These are phyloP conservation scores for Helotiales sp. DNA, from an alignment of 2,329 filamentous ascomycete genomes.

Conservation along the genomic window DNA sequence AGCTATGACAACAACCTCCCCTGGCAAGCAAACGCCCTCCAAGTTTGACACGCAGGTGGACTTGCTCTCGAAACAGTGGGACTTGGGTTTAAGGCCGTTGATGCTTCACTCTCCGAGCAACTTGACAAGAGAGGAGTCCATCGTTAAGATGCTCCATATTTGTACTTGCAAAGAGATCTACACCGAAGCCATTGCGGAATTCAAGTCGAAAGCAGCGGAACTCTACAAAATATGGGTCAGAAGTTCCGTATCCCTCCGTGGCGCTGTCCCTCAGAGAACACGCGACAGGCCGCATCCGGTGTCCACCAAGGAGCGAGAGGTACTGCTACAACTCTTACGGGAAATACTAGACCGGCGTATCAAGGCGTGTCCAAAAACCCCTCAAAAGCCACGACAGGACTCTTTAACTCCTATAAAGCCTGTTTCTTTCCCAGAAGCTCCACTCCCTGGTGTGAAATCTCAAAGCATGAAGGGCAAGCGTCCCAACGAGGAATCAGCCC, in stretches of 20 bases:
- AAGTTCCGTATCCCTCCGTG: neutral
- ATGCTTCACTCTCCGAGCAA: neutral
- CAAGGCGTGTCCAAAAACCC: neutral
- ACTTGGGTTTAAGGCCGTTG: neutral
- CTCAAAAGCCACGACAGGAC: neutral
- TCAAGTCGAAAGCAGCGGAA: neutral
- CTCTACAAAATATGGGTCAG: neutral
- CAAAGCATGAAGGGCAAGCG: too few relatives aligned
- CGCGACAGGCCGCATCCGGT: neutral
- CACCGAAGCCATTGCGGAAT: neutral
- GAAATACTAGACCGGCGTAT: neutral
- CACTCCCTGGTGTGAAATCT: too few relatives aligned
- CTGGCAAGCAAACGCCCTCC: neutral
- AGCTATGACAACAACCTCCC: neutral
- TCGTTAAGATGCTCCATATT: neutral
- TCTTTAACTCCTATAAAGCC: neutral
- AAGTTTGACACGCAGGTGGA: neutral
- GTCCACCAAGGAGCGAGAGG: neutral
- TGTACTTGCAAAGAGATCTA: neutral
- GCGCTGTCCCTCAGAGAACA: neutral
- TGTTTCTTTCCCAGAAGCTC: neutral
- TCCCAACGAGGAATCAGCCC: too few relatives aligned
- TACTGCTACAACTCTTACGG: neutral
- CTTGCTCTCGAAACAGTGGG: neutral
- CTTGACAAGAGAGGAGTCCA: neutral